These are phyloP conservation scores for Erythrophleum ivorense DNA, from an alignment of 331 rosid genomes.

Conservation along the genomic window DNA sequence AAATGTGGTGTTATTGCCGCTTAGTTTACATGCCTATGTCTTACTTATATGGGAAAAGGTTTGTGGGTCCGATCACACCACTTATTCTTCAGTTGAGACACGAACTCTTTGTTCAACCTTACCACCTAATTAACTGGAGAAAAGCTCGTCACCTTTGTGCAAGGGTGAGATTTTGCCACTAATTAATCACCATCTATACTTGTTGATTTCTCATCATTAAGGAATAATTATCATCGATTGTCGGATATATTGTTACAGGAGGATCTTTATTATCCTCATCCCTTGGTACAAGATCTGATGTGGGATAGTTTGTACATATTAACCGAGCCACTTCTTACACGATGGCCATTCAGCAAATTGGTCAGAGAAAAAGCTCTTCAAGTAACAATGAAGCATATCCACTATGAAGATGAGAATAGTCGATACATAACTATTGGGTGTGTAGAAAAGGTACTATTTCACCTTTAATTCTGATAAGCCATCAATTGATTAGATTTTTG, in stretches of 20 bases:
- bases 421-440: neutral
- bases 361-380: conserved; percentile 63
- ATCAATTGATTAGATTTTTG: neutral
- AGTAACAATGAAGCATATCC: conserved; percentile 4
- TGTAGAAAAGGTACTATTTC: neutral
- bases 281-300: conserved; percentile 60
- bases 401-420: neutral
- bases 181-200: neutral
- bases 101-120: conserved; percentile 53
- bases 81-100: conserved; percentile 58
- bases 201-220: neutral
- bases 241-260: conserved; percentile 43
- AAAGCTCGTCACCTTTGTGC: conserved; percentile 53
- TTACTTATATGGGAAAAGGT: conserved; percentile 65
- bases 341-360: conserved; percentile 72
- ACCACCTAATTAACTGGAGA: conserved; percentile 52
- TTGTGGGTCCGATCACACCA: conserved; percentile 69
- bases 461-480: neutral
- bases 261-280: conserved; percentile 77
- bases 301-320: conserved; percentile 75
- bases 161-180: conserved; percentile 22
- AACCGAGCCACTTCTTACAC: conserved; percentile 68
- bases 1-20: conserved; percentile 67
- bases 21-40: conserved; percentile 80
- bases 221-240: neutral